Conservation (phyloP, 345 rosid species). For the Hibiscus trionum region DNA sequence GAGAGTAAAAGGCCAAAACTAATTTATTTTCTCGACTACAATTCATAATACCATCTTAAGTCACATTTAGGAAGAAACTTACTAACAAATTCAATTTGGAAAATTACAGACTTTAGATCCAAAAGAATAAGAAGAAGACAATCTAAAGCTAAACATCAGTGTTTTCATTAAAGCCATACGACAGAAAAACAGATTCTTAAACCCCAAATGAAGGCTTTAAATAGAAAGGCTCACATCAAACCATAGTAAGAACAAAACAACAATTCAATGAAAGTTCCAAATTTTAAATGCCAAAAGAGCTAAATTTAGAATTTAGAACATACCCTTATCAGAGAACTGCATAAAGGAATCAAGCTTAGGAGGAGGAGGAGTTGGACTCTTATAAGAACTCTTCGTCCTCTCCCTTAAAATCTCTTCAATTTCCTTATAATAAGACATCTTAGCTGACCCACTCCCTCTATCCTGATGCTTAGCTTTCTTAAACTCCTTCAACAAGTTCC, state of each 20-base stretch:
- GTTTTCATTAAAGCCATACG: neutral
- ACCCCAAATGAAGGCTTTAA: neutral
- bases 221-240: neutral
- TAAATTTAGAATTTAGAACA: neutral
- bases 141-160: no score
- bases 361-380: constrained; percentile 40
- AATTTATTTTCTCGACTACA: neutral
- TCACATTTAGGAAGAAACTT: neutral
- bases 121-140: neutral
- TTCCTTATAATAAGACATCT: constrained; percentile 90
- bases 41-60: neutral
- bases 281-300: neutral
- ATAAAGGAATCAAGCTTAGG: constrained; percentile 76
- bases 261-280: neutral
- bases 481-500: constrained; percentile 88
- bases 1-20: neutral
- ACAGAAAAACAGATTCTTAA: neutral
- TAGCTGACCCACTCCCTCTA: constrained; percentile 67
- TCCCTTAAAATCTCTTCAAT: constrained; percentile 90
- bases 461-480: constrained; percentile 88
- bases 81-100: neutral
- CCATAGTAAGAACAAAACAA: neutral
- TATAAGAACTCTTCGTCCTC: constrained; percentile 61
- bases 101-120: neutral
- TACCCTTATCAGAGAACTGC: constrained; percentile 90